Base-by-base conservation (phyloP, 305 asterid species). In the Plantago coronopus region DNA sequence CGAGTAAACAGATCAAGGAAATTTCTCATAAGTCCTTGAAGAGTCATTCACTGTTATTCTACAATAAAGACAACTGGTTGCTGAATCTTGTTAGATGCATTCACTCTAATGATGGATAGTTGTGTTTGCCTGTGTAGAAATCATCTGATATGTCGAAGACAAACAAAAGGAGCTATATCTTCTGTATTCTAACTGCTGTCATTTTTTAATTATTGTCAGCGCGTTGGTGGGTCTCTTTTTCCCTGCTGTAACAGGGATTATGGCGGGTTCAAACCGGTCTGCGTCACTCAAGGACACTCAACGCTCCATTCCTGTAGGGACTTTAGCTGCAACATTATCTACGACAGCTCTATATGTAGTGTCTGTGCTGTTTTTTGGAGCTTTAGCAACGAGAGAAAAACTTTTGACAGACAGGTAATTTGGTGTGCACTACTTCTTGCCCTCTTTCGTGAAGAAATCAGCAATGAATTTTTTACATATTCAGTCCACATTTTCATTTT, bases 181-280 rank as follows among this genome's bases (percentile, higher is more conserved):
- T 72, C 7, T 59, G 37, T 66, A 27, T 77, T 66, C 83, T 74
- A 67, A 81, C 74, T 71, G 46, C 54, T 48, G 40, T 56, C 65
- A 37, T 67, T 54, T 63, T 63, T 75, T 23, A 9, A 54, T 58
- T 74, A 50, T 75, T 81, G 58, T 69, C 91, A 93, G 97, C 81
- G 99, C 97, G 68, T 76, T 93, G 91, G 96, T 93, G 54, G 99
- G 99, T 61, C 97, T 93, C 59, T 93, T 93, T 79, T 93, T 93
- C 85, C 99, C 99, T 67, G 99, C 99, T 78, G 99, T 93, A 56
- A 93, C 99, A 12, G 99, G 98, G 76, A 93, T 93, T 69, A 93
- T 93, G 99, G 99, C 99, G 66, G 99, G 99, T 74, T 93, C 99
- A 78, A 93, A 93, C 75, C 96, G 99, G 68, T 93, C 99, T 64